phyloP scores from a whole-genome alignment of 2,329 filamentous ascomycete genomes.

The Hymenoscyphus occultus region DNA sequence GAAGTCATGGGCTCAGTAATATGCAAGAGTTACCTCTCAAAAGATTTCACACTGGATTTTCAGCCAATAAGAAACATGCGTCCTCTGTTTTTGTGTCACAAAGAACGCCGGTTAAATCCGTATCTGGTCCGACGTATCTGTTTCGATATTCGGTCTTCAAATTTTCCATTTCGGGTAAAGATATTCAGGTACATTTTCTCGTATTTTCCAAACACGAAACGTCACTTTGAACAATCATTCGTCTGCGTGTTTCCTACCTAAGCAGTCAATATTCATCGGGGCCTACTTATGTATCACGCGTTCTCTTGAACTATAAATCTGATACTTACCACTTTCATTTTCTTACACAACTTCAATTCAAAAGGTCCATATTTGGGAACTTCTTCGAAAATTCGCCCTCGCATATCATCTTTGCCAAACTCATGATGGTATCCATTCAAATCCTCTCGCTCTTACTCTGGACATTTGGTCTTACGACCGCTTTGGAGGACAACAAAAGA shows the following conservation, averaged over 20 bases:
- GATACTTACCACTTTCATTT: not conserved
- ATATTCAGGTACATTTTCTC: not conserved
- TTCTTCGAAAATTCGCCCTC: not conserved
- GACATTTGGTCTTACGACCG: not conserved
- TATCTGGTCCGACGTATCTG: not conserved
- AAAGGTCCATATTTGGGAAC: not conserved
- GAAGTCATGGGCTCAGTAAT: not conserved
- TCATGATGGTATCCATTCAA: not conserved
- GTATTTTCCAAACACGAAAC: not conserved
- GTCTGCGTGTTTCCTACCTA: not conserved
- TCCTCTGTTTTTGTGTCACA: not conserved
- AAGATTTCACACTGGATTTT: too few relatives aligned
- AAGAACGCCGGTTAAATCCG: not conserved
- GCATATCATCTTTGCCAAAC: not conserved
- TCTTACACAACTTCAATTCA: not conserved
- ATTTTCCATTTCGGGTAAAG: too few relatives aligned
- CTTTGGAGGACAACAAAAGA: not conserved
- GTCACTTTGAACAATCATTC: not conserved
- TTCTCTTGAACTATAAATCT: not conserved
- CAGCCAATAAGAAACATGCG: not conserved
- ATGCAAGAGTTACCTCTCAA: not conserved
- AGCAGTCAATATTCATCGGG: not conserved
- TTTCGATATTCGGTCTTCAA: not conserved
- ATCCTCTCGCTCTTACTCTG: not conserved
- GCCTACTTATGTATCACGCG: not conserved